phyloP scores from a whole-genome alignment of 306 rosid species.

The Cucurbita maxima region DNA sequence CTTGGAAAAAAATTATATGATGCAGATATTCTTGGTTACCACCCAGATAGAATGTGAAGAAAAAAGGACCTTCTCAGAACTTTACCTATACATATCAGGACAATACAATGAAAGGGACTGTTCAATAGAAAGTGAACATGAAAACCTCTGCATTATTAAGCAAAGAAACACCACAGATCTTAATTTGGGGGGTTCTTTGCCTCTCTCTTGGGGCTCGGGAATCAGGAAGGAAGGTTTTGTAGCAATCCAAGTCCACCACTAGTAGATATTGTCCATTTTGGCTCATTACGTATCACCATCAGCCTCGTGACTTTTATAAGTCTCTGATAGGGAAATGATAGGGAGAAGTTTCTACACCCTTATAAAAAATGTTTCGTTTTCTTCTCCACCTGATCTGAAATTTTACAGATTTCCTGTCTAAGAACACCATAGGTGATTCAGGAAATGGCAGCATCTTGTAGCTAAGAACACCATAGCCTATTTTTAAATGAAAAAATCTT shows the following conservation, averaged over 20 bases:
- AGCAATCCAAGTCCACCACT: no score
- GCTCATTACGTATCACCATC: no score
- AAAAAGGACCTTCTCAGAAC: neutral
- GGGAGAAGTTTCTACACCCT: no score
- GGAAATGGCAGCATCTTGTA: neutral
- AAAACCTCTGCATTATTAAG: neutral
- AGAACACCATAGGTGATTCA: neutral
- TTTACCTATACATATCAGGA: neutral
- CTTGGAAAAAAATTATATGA: neutral
- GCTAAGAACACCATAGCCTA: neutral
- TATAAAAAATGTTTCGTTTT: no score
- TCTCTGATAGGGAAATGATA: no score
- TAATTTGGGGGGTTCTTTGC: neutral
- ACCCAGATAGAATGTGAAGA: neutral
- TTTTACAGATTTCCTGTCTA: no score
- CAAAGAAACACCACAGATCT: neutral
- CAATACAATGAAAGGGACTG: conserved; percentile 11
- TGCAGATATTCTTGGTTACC: neutral
- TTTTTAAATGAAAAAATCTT: neutral
- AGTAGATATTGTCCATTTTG: no score
- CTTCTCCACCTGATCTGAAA: no score
- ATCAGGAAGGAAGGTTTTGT: no score
- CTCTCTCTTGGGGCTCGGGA: neutral
- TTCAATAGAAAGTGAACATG: conserved; percentile 1
- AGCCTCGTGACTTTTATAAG: no score